Percentiles rank a stretch among this genome's conserved stretches.
Conservation (phyloP, 768 basidiomycete genomes). For the Panaeolus cyanescens region DNA sequence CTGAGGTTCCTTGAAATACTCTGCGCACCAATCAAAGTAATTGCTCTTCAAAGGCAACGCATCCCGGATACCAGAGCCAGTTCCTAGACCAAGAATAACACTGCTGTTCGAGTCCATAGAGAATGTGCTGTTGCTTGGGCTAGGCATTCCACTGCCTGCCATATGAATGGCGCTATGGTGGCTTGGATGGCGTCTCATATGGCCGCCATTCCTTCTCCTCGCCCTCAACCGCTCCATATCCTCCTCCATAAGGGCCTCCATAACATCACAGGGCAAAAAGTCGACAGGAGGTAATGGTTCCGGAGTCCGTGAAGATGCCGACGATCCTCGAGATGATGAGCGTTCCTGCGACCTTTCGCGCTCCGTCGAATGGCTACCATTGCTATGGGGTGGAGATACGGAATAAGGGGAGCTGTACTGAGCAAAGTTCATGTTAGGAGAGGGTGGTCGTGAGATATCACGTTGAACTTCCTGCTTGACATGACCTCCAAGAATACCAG, state of each 20-base stretch:
- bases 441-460: conserved; percentile 68
- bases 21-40: conserved; percentile 95
- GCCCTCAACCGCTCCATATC: conserved; percentile 91
- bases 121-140: conserved; percentile 77
- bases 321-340: conserved; percentile 32
- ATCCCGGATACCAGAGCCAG: conserved; percentile 80
- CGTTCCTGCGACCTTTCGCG: conserved; percentile 17
- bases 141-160: conserved; percentile 48
- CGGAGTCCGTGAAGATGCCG: conserved; percentile 33
- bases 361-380: not conserved
- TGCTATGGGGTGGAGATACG: not conserved
- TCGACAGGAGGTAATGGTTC: conserved; percentile 40
- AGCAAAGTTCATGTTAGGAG: conserved; percentile 77
- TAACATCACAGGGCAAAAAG: conserved; percentile 76
- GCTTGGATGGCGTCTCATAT: conserved; percentile 38
- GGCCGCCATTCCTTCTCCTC: conserved; percentile 49
- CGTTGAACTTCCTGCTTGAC: conserved; percentile 24
- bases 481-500: conserved; percentile 16
- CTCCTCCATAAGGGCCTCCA: conserved; percentile 89
- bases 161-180: conserved; percentile 15
- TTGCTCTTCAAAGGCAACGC: conserved; percentile 87
- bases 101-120: conserved; percentile 73
- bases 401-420: conserved; percentile 80
- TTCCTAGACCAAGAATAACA: conserved; percentile 76
- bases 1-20: conserved; percentile 98